A percentile compares a stretch with the other conserved stretches of the same genome.
Evolutionary conservation across 225 moss, liverwort and hornwort species (phyloP).

Genomic region (Bryum argenteum): DNA sequence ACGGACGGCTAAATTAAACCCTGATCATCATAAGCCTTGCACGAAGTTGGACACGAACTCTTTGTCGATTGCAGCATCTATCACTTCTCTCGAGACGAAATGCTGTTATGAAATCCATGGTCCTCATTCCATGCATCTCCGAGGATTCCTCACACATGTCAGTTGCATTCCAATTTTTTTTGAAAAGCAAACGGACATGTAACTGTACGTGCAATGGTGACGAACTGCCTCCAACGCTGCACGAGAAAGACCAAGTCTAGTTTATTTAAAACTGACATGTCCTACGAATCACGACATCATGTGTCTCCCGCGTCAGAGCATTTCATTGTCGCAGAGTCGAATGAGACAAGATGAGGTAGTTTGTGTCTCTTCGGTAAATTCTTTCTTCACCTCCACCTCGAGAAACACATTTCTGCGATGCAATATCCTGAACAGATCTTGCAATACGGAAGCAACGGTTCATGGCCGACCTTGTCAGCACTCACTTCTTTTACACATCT

Average conservation of each 20-base stretch:
- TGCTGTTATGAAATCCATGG: conserved; percentile 3
- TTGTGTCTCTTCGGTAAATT: not conserved
- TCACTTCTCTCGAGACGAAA: conserved; percentile 18
- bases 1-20: conserved; percentile 11
- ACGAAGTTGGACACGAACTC: conserved; percentile 16
- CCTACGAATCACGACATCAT: conserved; percentile 2
- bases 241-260: not conserved
- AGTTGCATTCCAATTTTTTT: not conserved
- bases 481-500: not conserved
- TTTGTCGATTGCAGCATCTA: not conserved
- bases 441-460: conserved; percentile 13
- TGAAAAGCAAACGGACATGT: conserved; percentile 27
- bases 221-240: not conserved
- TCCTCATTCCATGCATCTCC: conserved; percentile 11
- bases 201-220: conserved; percentile 28
- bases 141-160: conserved; percentile 6
- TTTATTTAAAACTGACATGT: conserved; percentile 1
- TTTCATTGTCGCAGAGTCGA: not conserved
- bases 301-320: conserved; percentile 10
- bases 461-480: conserved; percentile 1
- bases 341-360: not conserved
- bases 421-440: conserved; percentile 1
- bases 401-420: conserved; percentile 5
- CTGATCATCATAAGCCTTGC: conserved; percentile 15
- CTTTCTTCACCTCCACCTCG: not conserved